A percentile compares a stretch with the other conserved stretches of the same genome.
These are phyloP conservation scores for Histomonas meleagridis DNA, from an alignment of 208 protist genomes.

Conservation along the genomic window DNA sequence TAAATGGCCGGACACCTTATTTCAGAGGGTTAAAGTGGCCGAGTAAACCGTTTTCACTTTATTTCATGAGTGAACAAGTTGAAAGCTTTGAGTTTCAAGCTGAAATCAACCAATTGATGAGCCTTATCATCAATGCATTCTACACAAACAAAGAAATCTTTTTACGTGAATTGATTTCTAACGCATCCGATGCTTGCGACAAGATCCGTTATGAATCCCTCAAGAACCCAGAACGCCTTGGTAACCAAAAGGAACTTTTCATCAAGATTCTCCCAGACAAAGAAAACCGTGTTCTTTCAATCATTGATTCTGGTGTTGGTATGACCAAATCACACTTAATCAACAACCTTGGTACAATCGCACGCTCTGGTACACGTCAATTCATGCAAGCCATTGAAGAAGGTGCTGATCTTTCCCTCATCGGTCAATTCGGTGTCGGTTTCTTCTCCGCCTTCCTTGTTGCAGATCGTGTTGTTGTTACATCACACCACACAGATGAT, in stretches of 20 bases:
- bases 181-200: slow-evolving; percentile 72
- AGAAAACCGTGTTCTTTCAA: slow-evolving; percentile 77
- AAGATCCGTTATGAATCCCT: slow-evolving; percentile 90
- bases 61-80: neutral
- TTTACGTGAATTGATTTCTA: slow-evolving; percentile 95
- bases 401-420: slow-evolving; percentile 89
- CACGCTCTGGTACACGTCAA: slow-evolving; percentile 84
- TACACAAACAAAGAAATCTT: slow-evolving; percentile 98
- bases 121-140: slow-evolving; percentile 97
- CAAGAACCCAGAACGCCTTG: slow-evolving; percentile 72
- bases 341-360: slow-evolving; percentile 95
- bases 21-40: no score
- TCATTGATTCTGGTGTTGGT: slow-evolving; percentile 89
- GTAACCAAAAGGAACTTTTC: slow-evolving; percentile 71
- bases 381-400: slow-evolving; percentile 92
- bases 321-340: slow-evolving; percentile 97
- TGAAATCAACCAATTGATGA: slow-evolving; percentile 35
- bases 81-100: slow-evolving; percentile 32
- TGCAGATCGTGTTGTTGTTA: slow-evolving; percentile 82
- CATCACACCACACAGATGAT: slow-evolving; percentile 63
- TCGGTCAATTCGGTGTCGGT: slow-evolving; percentile 98
- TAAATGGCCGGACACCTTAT: no score
- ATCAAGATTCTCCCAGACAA: slow-evolving; percentile 85
- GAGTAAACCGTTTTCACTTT: no score
- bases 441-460: slow-evolving; percentile 98